Conservation (phyloP, 2,329 filamentous ascomycete species). For the Reticulascus tulasneorum region DNA sequence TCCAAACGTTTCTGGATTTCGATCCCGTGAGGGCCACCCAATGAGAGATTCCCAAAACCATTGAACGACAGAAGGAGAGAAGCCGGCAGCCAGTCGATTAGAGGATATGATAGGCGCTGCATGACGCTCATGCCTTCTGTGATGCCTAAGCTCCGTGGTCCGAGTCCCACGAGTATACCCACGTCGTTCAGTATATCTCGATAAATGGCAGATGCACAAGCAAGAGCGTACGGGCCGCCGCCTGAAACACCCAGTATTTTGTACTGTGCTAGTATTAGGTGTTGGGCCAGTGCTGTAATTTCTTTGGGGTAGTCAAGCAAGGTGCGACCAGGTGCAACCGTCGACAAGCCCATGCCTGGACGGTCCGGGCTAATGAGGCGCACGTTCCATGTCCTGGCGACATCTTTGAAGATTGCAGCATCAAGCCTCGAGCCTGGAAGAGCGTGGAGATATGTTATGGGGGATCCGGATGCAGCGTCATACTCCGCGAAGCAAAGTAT, state of each 20-base stretch:
- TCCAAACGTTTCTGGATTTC: too few species aligned
- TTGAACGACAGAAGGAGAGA: too few species aligned
- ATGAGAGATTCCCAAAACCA: too few species aligned
- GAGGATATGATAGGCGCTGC: too few species aligned
- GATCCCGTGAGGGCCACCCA: too few species aligned
- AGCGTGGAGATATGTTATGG: conserved; percentile 38
- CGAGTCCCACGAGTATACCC: conserved; percentile 16
- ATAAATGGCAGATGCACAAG: conserved; percentile 12
- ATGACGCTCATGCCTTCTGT: too few species aligned
- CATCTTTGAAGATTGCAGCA: conserved; percentile 19
- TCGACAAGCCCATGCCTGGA: conserved; percentile 38
- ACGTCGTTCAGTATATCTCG: conserved; percentile 12
- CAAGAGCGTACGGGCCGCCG: conserved; percentile 18
- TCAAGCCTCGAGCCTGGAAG: conserved; percentile 38
- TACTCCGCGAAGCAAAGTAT: too few species aligned
- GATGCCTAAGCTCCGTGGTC: conserved; percentile 17
- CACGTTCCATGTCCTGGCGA: conserved; percentile 20
- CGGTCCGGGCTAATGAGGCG: conserved; percentile 35
- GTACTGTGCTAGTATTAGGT: too few species aligned
- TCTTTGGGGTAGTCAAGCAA: conserved; percentile 22
- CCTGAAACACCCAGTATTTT: conserved; percentile 19
- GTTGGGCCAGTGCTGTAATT: conserved; percentile 9
- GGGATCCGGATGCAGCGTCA: too few species aligned
- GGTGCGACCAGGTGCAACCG: conserved; percentile 25
- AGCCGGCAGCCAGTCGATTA: too few species aligned